Conservation (phyloP, 2,329 filamentous ascomycete species). For the Xylaria sp. region DNA sequence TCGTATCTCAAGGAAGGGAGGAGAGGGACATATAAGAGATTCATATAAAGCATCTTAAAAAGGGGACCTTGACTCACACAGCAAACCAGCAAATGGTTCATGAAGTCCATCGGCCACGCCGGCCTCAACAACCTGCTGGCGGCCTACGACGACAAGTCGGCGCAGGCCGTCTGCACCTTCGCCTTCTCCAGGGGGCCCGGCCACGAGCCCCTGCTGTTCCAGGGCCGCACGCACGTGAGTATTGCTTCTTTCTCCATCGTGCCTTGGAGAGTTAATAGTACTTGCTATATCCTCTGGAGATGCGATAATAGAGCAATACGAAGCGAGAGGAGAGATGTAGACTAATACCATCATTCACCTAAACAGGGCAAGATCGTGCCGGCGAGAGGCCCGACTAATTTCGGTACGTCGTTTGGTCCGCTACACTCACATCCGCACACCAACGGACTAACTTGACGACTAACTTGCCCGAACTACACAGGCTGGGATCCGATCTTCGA, state of each 20-base stretch:
- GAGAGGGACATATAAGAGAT: background rate
- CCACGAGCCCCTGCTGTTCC: slow-evolving; percentile 82
- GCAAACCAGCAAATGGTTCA: slow-evolving; percentile 92
- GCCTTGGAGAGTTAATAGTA: background rate
- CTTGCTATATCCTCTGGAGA: too few relatives aligned
- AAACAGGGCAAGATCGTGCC: slow-evolving; percentile 75
- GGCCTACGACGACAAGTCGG: slow-evolving; percentile 87
- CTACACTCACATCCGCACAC: too few relatives aligned
- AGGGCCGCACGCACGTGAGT: slow-evolving; percentile 80
- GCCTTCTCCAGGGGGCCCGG: slow-evolving; percentile 87
- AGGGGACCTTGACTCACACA: too few relatives aligned
- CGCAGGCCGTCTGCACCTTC: slow-evolving; percentile 94
- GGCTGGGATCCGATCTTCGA: slow-evolving; percentile 98
- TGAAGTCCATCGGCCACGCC: slow-evolving; percentile 77
- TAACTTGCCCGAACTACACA: slow-evolving; percentile 40
- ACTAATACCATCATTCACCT: background rate
- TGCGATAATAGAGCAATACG: background rate
- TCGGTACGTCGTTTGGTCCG: slow-evolving; percentile 79
- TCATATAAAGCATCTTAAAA: too few relatives aligned
- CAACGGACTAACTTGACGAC: background rate
- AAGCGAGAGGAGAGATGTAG: background rate
- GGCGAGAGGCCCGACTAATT: slow-evolving; percentile 75
- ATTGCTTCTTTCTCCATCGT: background rate
- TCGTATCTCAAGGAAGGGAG: background rate
- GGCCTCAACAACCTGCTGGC: slow-evolving; percentile 89